These are phyloP conservation scores for Coelastrella sp. DNA, from an alignment of 139 green algal genomes.

Conservation along the genomic window DNA sequence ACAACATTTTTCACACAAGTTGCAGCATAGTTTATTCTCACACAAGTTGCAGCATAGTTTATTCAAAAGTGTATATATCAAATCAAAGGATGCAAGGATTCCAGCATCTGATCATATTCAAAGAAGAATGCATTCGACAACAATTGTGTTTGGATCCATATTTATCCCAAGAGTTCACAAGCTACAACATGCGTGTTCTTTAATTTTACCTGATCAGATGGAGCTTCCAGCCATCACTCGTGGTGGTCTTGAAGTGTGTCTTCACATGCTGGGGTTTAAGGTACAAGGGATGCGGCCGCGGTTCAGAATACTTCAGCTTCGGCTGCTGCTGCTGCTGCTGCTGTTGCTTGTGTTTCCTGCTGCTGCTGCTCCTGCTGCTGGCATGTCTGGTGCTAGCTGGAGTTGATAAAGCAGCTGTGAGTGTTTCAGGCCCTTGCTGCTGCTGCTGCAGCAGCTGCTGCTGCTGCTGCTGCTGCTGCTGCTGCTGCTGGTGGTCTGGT, in stretches of 20 bases:
- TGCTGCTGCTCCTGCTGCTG: conserved; percentile 37
- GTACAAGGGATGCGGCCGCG: conserved; percentile 34
- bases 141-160: too few species aligned
- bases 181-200: background rate
- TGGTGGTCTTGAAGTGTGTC: conserved; percentile 45
- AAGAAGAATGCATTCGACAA: too few species aligned
- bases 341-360: conserved; percentile 34
- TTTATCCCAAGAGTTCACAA: background rate
- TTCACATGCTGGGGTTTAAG: conserved; percentile 45
- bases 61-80: too few species aligned
- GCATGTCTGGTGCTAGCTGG: conserved; percentile 5
- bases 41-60: too few species aligned
- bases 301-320: background rate
- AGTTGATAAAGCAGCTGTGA: background rate
- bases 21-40: too few species aligned
- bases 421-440: conserved; percentile 1
- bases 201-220: conserved; percentile 51
- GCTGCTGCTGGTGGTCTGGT: conserved; percentile 40
- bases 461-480: conserved; percentile 43
- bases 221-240: conserved; percentile 57
- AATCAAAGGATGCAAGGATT: too few species aligned
- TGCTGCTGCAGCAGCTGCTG: conserved; percentile 48
- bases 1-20: too few species aligned
- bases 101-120: too few species aligned
- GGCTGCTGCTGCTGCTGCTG: conserved; percentile 30